Evolutionary conservation across 176 grass and related monocot species (phyloP).

Genomic region (Triticum timopheevii): DNA sequence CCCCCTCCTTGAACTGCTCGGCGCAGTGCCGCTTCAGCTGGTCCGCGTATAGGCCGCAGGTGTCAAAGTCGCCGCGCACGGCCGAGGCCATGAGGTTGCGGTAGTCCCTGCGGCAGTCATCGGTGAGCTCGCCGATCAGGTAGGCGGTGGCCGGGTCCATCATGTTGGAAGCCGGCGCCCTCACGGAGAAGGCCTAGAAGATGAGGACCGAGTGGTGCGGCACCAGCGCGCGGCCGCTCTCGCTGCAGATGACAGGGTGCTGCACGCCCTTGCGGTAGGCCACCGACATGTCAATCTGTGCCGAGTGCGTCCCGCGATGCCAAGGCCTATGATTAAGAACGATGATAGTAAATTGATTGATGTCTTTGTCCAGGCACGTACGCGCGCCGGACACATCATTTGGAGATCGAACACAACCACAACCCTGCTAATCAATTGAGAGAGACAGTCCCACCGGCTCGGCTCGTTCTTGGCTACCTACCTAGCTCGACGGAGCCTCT

Average conservation of each 20-base stretch:
- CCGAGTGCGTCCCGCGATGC: slow-evolving; percentile 73
- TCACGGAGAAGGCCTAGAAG: slow-evolving; percentile 78
- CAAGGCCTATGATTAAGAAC: slow-evolving; percentile 25
- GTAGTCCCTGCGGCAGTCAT: slow-evolving; percentile 76
- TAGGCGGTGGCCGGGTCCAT: slow-evolving; percentile 38
- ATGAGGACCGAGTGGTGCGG: slow-evolving; percentile 92
- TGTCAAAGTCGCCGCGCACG: slow-evolving; percentile 62
- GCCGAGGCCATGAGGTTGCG: slow-evolving; percentile 77
- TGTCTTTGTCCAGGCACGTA: too few species aligned
- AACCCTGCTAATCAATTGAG: too few species aligned
- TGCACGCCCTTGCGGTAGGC: slow-evolving; percentile 69
- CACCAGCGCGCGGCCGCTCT: slow-evolving; percentile 89
- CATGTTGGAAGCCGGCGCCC: slow-evolving; percentile 15
- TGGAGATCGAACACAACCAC: too few species aligned
- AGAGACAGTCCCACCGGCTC: too few species aligned
- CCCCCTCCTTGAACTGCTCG: slow-evolving; percentile 85
- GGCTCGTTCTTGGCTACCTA: too few species aligned
- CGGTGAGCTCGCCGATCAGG: slow-evolving; percentile 69
- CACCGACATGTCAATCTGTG: slow-evolving; percentile 82
- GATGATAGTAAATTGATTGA: too few species aligned
- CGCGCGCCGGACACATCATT: too few species aligned
- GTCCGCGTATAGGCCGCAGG: slow-evolving; percentile 62
- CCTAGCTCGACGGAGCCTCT: too few species aligned
- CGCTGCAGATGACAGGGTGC: slow-evolving; percentile 90
- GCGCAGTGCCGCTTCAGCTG: slow-evolving; percentile 79